Evolutionary conservation across 192 early-diverging fungal genomes (phyloP), one percentile per base, ranked within the genome.

Genomic region (Spinellus fusiger): DNA sequence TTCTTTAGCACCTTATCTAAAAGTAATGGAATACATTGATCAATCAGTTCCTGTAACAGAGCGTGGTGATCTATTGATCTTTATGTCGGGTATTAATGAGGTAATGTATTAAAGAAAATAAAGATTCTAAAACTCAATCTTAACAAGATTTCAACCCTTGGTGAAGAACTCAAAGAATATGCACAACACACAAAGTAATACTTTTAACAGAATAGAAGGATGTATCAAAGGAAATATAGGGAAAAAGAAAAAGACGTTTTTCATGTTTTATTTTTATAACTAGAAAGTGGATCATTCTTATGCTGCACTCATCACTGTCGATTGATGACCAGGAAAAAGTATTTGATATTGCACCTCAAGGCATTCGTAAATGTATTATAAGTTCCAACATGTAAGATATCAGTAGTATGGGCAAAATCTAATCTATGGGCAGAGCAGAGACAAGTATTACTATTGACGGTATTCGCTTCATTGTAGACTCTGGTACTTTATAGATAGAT

Each of bases 401-500:
- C 26, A 13, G 10, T 56, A n/a, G n/a, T n/a, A n/a, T n/a, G n/a
- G n/a, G n/a, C n/a, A n/a, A n/a, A n/a, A n/a, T n/a, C n/a, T n/a
- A n/a, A n/a, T n/a, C 13, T 37, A 37, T 37, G 5, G 5, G 5
- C 18, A 75, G 61, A 50, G 63, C 73, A 18, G 75, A 77, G 31
- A 77, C 75, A 27, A 77, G 73, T 59, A 64, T 73, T 25, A 76
- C 76, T 5, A 76, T 77, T 49, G 82, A 89, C 52, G 84, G 83
- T n/a, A 82, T 88, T 13, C 68, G 86, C 3, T 88, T 88, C 61
- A 80, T 88, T 54, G 69, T 88, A 25, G 86, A 87, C 61, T 87
- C 84, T 18, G 84, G 80, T 64, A 33, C n/a, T n/a, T n/a, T n/a
- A n/a, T n/a, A n/a, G n/a, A n/a, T n/a, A n/a, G n/a, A n/a, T n/a